A percentile compares a stretch with the other conserved stretches of the same genome.
phyloP scores from a whole-genome alignment of 2,329 filamentous ascomycete species.

The Aspergillus fumigatus region DNA sequence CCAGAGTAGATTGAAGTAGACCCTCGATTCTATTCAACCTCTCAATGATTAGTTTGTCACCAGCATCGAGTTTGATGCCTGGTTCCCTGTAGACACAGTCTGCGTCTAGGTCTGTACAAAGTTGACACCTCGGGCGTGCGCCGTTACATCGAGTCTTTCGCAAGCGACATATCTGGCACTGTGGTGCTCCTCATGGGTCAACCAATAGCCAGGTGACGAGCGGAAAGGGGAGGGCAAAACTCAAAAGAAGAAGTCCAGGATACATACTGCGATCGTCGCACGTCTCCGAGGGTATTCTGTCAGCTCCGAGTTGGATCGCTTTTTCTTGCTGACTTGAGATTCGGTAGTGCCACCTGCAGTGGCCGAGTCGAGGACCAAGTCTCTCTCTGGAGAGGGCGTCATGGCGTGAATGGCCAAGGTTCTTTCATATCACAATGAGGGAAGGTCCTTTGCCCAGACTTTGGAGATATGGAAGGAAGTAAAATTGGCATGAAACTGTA shows the following conservation, averaged over 20 bases:
- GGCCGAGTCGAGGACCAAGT: conserved; percentile 8
- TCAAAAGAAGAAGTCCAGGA: conserved; percentile 1
- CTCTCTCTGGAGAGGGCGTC: conserved; percentile 19
- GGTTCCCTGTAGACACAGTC: conserved; percentile 82
- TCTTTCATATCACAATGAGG: conserved; percentile 3
- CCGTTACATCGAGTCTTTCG: conserved; percentile 77
- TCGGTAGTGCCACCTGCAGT: conserved; percentile 8
- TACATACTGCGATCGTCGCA: conserved; percentile 31
- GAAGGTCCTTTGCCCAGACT: not conserved
- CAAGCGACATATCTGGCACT: conserved; percentile 79
- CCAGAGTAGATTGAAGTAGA: conserved; percentile 67
- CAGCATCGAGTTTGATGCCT: conserved; percentile 80
- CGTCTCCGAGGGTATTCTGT: conserved; percentile 30
- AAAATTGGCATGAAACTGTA: not conserved
- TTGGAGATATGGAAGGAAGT: not conserved
- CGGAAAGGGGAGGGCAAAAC: conserved; percentile 1
- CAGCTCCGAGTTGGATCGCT: conserved; percentile 26
- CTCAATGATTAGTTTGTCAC: conserved; percentile 80
- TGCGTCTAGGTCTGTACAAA: conserved; percentile 75
- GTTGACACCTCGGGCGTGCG: conserved; percentile 75
- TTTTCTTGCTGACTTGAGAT: conserved; percentile 20
- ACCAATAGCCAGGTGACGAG: conserved; percentile 5
- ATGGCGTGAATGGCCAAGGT: conserved; percentile 7
- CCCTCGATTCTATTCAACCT: conserved; percentile 72
- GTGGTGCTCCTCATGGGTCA: conserved; percentile 4